Evolutionary conservation across 257 asterid species (phyloP).

Genomic region (Marsdenia floribunda): DNA sequence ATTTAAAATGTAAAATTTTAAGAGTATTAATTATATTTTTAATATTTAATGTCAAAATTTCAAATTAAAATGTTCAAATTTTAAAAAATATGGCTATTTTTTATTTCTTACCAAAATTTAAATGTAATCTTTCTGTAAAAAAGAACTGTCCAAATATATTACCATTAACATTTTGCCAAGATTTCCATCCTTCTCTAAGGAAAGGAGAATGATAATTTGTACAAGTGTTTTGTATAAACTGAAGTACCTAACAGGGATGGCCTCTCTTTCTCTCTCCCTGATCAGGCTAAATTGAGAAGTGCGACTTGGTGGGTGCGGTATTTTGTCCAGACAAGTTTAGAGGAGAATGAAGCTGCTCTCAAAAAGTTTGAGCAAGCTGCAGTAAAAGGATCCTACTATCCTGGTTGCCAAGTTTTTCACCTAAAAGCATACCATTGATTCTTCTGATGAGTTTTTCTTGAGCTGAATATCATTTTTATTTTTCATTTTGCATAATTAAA

Average conservation of each 20-base stretch:
- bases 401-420: conserved; percentile 73
- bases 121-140: too few species aligned
- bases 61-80: too few species aligned
- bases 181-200: background rate
- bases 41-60: too few species aligned
- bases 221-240: background rate
- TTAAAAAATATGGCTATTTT: too few species aligned
- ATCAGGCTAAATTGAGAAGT: conserved; percentile 63
- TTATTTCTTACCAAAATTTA: too few species aligned
- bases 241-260: background rate
- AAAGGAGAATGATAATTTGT: background rate
- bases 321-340: conserved; percentile 66
- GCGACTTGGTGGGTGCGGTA: conserved; percentile 67
- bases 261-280: too few species aligned
- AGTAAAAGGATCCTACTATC: conserved; percentile 35
- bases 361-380: conserved; percentile 70
- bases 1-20: too few species aligned
- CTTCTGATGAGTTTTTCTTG: conserved; percentile 1
- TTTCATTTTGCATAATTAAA: background rate
- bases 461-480: background rate
- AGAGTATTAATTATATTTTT: too few species aligned
- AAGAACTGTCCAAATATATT: background rate
- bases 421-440: conserved; percentile 49
- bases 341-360: conserved; percentile 56
- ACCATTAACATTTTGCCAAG: background rate